Evolutionary conservation across 257 asterid species (phyloP), one percentile per base, ranked within the genome.

Genomic region (Leonotis leonurus): DNA sequence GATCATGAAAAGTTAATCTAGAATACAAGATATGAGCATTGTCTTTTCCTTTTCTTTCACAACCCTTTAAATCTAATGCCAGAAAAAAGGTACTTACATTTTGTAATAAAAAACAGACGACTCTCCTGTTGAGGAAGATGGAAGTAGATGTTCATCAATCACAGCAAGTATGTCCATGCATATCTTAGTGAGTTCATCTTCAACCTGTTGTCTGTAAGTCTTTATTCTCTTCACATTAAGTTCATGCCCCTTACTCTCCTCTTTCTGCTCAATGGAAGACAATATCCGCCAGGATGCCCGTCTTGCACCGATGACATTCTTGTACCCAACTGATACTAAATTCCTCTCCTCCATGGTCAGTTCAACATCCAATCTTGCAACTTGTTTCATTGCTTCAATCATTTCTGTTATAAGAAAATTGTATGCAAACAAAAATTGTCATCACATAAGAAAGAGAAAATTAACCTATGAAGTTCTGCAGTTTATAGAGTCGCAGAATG

Each of bases 261-360:
- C 93, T 63, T 84, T 87, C 49, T 87, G 93, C 49, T 74, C 79
- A 27, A 86, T 83, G 49, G 91, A 86, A 20, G 95, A 86, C 72
- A 86, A 60, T 35, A 86, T 86, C 44, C 92, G 65, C 95, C 95
- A 86, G 0, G 95, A 86, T 37, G 92, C 95, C 72, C 95, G 74
- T 76, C 95, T 74, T 44, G 89, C 87, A 46, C 95, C 95, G 56
- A 81, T 84, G 26, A 84, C 92, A 74, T 86, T 83, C 78, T 83
- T 86, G 78, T 79, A 86, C 57, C 90, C 90, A 57, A 86, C 95
- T 1, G 95, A 87, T 30, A 87, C 87, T 66, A 87, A 72, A 48
- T 84, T 87, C 68, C 95, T 84, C 75, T 87, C 90, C 70, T 87
- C 93, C 24, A 87, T 72, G 6, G 93, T 84, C 69, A 87, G 83